These are phyloP conservation scores for Arachis monticola DNA, from an alignment of 331 rosid species.

Conservation along the genomic window DNA sequence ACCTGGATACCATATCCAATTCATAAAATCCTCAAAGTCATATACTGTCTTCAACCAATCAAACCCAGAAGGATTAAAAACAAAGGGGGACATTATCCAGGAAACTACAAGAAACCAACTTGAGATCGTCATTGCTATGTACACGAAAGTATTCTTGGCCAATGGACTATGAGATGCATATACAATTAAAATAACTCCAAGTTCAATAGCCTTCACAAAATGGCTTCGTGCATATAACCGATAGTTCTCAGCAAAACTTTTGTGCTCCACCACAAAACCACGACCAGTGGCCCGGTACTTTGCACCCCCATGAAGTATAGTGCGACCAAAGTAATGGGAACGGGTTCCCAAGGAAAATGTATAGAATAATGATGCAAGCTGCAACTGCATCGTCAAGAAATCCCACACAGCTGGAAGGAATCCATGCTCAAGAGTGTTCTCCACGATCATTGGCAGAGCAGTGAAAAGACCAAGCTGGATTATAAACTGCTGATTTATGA, in stretches of 20 bases:
- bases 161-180: constrained; percentile 72
- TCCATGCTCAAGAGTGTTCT: constrained; percentile 88
- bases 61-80: constrained; percentile 92
- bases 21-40: constrained; percentile 80
- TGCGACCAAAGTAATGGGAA: constrained; percentile 87
- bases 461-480: constrained; percentile 93
- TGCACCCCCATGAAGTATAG: constrained; percentile 96
- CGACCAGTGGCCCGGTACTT: constrained; percentile 96
- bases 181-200: constrained; percentile 78
- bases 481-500: constrained; percentile 84
- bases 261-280: constrained; percentile 94
- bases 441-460: constrained; percentile 92
- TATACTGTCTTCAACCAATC: constrained; percentile 99
- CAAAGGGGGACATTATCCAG: constrained; percentile 92
- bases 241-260: constrained; percentile 90
- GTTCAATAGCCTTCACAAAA: constrained; percentile 91
- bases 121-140: constrained; percentile 69
- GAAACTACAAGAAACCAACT: constrained; percentile 93
- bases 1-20: constrained; percentile 83
- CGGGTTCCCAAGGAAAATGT: constrained; percentile 91
- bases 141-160: constrained; percentile 61
- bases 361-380: constrained; percentile 81
- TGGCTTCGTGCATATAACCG: constrained; percentile 91
- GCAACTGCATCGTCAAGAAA: constrained; percentile 86
- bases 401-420: constrained; percentile 90